Evolutionary conservation across 495 filamentous ascomycete genomes (phyloP).

Genomic region (Aspergillus biplanus): DNA sequence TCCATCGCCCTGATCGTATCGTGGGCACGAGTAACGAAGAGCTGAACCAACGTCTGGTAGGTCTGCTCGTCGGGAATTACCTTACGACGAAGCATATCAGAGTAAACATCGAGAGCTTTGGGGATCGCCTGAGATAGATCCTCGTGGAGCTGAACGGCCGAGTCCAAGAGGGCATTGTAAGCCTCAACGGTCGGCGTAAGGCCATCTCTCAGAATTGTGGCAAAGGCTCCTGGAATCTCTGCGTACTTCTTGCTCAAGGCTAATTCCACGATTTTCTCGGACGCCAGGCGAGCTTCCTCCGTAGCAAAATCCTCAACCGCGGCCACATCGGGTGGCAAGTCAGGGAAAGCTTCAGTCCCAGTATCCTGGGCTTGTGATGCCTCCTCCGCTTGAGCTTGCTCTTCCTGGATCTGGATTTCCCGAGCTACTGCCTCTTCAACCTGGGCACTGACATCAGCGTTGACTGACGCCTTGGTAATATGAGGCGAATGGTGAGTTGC

Average conservation of each 20-base stretch:
- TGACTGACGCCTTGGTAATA: conserved; percentile 61
- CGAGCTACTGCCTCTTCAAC: conserved; percentile 68
- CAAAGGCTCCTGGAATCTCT: conserved; percentile 88
- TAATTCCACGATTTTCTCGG: conserved; percentile 74
- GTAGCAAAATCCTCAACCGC: conserved; percentile 33
- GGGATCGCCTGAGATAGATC: conserved; percentile 79
- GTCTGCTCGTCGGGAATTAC: conserved; percentile 81
- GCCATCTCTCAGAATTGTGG: conserved; percentile 77
- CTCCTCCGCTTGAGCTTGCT: conserved; percentile 50
- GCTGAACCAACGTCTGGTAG: conserved; percentile 80
- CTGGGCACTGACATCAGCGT: conserved; percentile 58
- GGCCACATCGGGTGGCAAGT: conserved; percentile 35
- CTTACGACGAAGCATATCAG: conserved; percentile 89
- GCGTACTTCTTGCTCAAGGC: conserved; percentile 68
- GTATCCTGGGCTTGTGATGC: conserved; percentile 37
- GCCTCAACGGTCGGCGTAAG: conserved; percentile 77
- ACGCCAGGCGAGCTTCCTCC: conserved; percentile 67
- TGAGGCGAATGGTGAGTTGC: conserved; percentile 40
- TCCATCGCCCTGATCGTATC: conserved; percentile 71
- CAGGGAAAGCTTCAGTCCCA: conserved; percentile 37
- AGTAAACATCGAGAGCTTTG: conserved; percentile 92
- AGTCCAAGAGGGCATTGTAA: conserved; percentile 87
- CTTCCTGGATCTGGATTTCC: conserved; percentile 58
- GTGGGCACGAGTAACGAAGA: conserved; percentile 77
- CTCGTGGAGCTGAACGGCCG: conserved; percentile 71